A percentile compares a stretch with the other conserved stretches of the same genome.
Evolutionary conservation across 148 eudicot species (phyloP).

Genomic region (Fagopyrum tataricum): DNA sequence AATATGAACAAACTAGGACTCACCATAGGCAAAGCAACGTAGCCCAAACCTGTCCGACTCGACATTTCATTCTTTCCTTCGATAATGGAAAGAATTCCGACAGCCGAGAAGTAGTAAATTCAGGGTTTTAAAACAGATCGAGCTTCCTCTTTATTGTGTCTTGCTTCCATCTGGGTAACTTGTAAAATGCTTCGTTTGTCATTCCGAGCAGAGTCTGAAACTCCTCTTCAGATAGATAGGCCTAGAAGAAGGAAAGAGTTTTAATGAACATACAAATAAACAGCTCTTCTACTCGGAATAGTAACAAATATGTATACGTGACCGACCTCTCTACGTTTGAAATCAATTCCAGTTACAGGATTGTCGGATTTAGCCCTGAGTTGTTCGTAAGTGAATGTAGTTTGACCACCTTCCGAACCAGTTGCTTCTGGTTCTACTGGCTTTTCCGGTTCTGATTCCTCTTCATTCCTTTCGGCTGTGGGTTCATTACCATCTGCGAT

Average conservation of each 20-base stretch:
- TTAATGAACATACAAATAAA: neutral
- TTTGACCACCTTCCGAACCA: conserved; percentile 46
- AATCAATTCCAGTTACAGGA: conserved; percentile 93
- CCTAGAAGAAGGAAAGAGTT: conserved; percentile 25
- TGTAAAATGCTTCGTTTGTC: conserved; percentile 74
- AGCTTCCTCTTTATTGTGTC: conserved; percentile 80
- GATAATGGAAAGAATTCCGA: neutral
- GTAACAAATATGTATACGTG: neutral
- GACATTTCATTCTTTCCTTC: neutral
- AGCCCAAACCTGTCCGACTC: neutral
- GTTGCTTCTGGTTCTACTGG: conserved; percentile 46
- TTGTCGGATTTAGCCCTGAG: conserved; percentile 75
- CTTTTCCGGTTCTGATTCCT: conserved; percentile 41
- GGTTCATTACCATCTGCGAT: conserved; percentile 32
- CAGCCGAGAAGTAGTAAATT: neutral
- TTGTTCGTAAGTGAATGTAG: conserved; percentile 66
- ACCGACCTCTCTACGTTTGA: conserved; percentile 94
- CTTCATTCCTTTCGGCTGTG: conserved; percentile 33
- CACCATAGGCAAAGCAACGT: neutral
- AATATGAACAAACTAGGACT: neutral
- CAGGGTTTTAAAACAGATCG: conserved; percentile 58
- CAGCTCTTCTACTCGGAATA: neutral
- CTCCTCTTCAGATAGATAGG: conserved; percentile 86
- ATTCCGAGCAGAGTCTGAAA: conserved; percentile 59
- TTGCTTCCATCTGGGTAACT: conserved; percentile 96